Conservation (phyloP, 495 filamentous ascomycete genomes). For the Aspergillus kassunensis region DNA sequence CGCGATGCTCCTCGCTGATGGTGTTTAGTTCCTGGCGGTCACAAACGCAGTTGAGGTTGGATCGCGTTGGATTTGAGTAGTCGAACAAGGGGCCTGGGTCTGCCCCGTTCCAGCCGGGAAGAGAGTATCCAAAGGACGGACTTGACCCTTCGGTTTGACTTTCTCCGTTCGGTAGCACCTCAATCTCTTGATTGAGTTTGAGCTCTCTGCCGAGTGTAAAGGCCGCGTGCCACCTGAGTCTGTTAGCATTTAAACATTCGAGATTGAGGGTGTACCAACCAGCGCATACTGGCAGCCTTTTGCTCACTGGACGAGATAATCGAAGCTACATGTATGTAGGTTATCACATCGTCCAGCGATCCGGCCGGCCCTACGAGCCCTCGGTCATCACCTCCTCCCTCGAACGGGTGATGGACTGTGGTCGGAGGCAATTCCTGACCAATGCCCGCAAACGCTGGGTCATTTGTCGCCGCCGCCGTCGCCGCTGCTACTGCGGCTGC, state of each 20-base stretch:
- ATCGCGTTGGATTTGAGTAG: slow-evolving; percentile 36
- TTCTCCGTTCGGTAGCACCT: slow-evolving; percentile 49
- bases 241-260: no score
- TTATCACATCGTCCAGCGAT: slow-evolving; percentile 77
- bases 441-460: slow-evolving; percentile 22
- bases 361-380: slow-evolving; percentile 73
- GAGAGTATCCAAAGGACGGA: slow-evolving; percentile 32
- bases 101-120: slow-evolving; percentile 53
- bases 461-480: slow-evolving; percentile 11
- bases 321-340: slow-evolving; percentile 85
- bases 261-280: no score
- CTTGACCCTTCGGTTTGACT: slow-evolving; percentile 35
- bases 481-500: slow-evolving; percentile 14
- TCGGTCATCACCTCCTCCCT: slow-evolving; percentile 70
- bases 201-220: slow-evolving; percentile 90
- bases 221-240: slow-evolving; percentile 83
- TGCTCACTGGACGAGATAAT: slow-evolving; percentile 94
- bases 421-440: slow-evolving; percentile 29
- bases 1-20: slow-evolving; percentile 74
- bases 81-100: slow-evolving; percentile 36
- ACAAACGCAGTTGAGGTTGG: slow-evolving; percentile 40
- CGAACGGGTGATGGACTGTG: slow-evolving; percentile 43
- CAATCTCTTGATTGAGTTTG: slow-evolving; percentile 86
- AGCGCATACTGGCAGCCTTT: slow-evolving; percentile 87
- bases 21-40: slow-evolving; percentile 34